Evolutionary conservation across 495 filamentous ascomycete genomes (phyloP).

Genomic region (Penicillium angulare): DNA sequence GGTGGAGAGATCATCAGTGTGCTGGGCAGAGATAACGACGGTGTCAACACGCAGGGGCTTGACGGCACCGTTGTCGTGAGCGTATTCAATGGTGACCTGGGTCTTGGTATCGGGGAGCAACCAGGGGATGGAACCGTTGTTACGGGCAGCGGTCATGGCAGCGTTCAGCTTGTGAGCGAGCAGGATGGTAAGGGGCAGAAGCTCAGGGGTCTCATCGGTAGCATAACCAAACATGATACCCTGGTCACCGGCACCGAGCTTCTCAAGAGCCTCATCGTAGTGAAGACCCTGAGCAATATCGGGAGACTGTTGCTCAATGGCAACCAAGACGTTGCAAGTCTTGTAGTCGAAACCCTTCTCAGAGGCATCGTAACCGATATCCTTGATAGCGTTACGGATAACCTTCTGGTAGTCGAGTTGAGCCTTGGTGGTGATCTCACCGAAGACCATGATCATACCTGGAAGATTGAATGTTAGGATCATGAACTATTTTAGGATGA

Average conservation of each 20-base stretch:
- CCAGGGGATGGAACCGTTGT: slow-evolving; percentile 87
- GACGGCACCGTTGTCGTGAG: slow-evolving; percentile 91
- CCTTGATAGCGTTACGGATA: slow-evolving; percentile 92
- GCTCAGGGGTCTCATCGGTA: slow-evolving; percentile 97
- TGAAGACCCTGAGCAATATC: slow-evolving; percentile 98
- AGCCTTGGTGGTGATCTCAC: slow-evolving; percentile 98
- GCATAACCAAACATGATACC: slow-evolving; percentile 99
- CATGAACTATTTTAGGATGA: neutral
- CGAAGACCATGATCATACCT: slow-evolving; percentile 99
- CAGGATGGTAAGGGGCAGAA: slow-evolving; percentile 88
- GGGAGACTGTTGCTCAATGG: slow-evolving; percentile 98
- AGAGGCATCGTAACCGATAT: slow-evolving; percentile 96
- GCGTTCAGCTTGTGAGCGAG: slow-evolving; percentile 94
- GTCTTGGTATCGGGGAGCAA: slow-evolving; percentile 98
- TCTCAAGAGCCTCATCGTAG: slow-evolving; percentile 93
- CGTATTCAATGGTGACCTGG: slow-evolving; percentile 98
- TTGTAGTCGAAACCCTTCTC: slow-evolving; percentile 99
- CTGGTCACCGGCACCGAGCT: slow-evolving; percentile 98
- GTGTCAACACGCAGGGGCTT: slow-evolving; percentile 92
- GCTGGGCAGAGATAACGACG: slow-evolving; percentile 93
- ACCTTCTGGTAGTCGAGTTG: slow-evolving; percentile 96
- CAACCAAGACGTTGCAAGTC: slow-evolving; percentile 96
- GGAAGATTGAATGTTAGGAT: slow-evolving; percentile 18
- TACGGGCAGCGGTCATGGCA: slow-evolving; percentile 84
- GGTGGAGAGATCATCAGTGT: slow-evolving; percentile 83